These are phyloP conservation scores for Trichosporon ovoides DNA, from an alignment of 1,284 basidiomycete genomes.

Conservation along the genomic window DNA sequence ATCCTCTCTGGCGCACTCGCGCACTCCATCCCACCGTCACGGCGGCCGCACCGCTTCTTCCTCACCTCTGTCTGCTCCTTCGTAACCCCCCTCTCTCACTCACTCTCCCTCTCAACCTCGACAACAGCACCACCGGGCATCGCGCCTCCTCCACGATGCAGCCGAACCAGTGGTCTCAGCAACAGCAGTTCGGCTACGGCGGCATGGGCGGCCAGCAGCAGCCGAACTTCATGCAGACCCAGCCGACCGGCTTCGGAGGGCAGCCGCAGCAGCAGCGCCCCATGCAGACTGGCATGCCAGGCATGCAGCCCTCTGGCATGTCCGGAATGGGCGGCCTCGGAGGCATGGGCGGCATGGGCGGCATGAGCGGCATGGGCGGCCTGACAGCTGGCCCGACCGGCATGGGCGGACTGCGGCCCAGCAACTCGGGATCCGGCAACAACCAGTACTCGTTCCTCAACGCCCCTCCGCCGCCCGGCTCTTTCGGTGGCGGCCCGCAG, in stretches of 20 bases:
- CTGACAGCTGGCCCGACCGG: slow-evolving; percentile 10
- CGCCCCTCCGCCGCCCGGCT: slow-evolving; percentile 38
- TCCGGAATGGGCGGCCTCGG: slow-evolving; percentile 17
- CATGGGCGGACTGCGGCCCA: slow-evolving; percentile 12
- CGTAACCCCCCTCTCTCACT: neutral
- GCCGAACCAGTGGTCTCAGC: slow-evolving; percentile 31
- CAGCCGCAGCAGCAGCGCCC: slow-evolving; percentile 48
- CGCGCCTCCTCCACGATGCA: slow-evolving; percentile 16
- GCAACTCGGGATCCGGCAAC: slow-evolving; percentile 16
- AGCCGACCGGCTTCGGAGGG: slow-evolving; percentile 35
- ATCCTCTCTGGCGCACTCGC: neutral
- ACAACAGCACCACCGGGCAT: slow-evolving; percentile 12
- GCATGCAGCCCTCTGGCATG: slow-evolving; percentile 4
- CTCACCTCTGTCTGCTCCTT: neutral
- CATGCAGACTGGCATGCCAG: slow-evolving; percentile 52
- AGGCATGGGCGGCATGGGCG: slow-evolving; percentile 19
- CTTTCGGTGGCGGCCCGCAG: slow-evolving; percentile 17
- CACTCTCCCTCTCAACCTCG: neutral
- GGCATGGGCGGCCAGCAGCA: slow-evolving; percentile 28
- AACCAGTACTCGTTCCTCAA: slow-evolving; percentile 42
- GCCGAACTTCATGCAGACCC: slow-evolving; percentile 24
- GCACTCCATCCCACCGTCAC: neutral
- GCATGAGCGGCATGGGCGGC: slow-evolving; percentile 22
- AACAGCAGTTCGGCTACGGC: slow-evolving; percentile 29
- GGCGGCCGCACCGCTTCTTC: neutral